Evolutionary conservation across 169 alveolate species (phyloP), one percentile per base, ranked within the genome.

Genomic region (Theileria orientalis): DNA sequence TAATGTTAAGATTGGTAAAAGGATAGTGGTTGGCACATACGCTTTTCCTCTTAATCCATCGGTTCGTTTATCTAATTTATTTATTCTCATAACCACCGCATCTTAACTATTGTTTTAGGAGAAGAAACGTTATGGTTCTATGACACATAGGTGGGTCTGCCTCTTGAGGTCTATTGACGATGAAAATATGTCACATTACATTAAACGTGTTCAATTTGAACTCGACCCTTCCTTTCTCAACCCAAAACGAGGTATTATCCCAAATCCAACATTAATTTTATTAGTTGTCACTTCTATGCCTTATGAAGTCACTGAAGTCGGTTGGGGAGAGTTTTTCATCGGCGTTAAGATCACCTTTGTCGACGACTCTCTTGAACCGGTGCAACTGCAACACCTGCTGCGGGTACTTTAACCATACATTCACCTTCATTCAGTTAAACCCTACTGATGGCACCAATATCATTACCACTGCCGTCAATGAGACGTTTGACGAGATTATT

Each of bases 141-240:
- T 93, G 84, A 90, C 97, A 19, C 98, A 94, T 37, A 91, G 94
- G 44, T 95, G 98, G 98, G 91, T 96, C 51, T 95, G 97, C 74
- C 90, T 93, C 67, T 90, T 95, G 67, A 54, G 98, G 56, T 96
- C 97, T 59, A 93, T 94, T 9, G 90, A 92, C 47, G 91, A 91
- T 57, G 96, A 95, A 69, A 95, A 95, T 80, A 90, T 95, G 69
- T 83, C 96, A 5, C 92, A 93, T 69, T 94, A 90, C 70, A 83
- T 95, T 35, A 93, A 91, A 72, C 90, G 94, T 70, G 98, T 95
- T 23, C 92, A 90, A 40, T 95, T 95, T 70, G 93, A 91, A 49
- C 90, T 96, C 41, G 98, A 96, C 77, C 96, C 96, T 23, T 88
- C 96, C 35, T 96, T 96, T 86, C 83, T 86, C n/a, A 93, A 96